Percentiles rank a stretch among this genome's conserved stretches.
These are phyloP conservation scores for Chlorella sp. DNA, from an alignment of 139 green algal species.

Conservation along the genomic window DNA sequence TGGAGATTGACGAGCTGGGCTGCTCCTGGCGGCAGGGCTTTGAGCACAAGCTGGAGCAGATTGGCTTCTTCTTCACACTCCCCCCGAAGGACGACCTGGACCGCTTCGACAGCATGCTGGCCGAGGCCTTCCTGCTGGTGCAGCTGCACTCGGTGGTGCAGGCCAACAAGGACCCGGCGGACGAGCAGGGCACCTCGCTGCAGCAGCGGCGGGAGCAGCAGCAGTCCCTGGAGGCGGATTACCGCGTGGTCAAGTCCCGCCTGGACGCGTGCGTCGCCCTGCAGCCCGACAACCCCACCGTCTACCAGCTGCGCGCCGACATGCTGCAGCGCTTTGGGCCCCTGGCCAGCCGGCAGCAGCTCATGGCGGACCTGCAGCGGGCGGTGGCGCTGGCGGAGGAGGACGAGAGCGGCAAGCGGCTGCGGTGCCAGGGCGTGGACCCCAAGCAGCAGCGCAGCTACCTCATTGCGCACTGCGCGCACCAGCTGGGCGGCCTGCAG, in stretches of 20 bases:
- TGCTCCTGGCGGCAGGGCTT: conserved; percentile 5
- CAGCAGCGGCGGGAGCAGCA: too few relatives aligned
- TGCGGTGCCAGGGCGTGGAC: conserved; percentile 9
- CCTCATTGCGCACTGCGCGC: conserved; percentile 1
- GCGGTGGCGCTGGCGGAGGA: conserved; percentile 2
- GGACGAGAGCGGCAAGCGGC: neutral
- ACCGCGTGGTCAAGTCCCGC: conserved; percentile 7
- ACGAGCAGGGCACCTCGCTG: too few relatives aligned
- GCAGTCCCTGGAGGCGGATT: conserved; percentile 5
- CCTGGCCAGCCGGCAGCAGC: neutral
- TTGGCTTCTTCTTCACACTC: conserved; percentile 7
- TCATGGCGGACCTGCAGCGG: neutral
- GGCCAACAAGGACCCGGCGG: neutral
- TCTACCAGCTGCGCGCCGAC: conserved; percentile 10
- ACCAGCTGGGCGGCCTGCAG: conserved; percentile 7
- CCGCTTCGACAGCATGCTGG: neutral
- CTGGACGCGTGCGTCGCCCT: conserved; percentile 9
- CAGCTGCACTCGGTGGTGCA: conserved; percentile 2
- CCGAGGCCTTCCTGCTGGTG: conserved; percentile 10
- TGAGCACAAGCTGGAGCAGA: conserved; percentile 10
- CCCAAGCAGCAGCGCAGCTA: conserved; percentile 7
- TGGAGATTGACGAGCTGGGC: conserved; percentile 12
- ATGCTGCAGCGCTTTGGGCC: conserved; percentile 4
- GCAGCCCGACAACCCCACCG: conserved; percentile 7
- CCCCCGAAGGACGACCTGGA: conserved; percentile 1